phyloP scores from a whole-genome alignment of 768 basidiomycete species.

The Boletus tomentosulus region DNA sequence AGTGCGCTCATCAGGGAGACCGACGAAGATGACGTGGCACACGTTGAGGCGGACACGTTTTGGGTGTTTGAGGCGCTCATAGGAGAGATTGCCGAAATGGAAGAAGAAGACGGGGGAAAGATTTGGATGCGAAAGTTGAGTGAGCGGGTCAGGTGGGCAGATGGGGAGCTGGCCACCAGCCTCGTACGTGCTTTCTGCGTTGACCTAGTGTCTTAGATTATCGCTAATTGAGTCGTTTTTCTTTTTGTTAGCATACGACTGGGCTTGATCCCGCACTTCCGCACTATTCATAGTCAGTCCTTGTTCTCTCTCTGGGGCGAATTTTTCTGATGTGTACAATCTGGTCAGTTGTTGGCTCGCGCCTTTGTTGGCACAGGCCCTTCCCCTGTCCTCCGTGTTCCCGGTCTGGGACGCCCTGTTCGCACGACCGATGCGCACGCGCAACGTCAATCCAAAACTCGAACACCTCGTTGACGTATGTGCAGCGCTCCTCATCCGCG shows the following conservation, averaged over 20 bases:
- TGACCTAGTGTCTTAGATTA: neutral
- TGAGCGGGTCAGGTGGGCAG: slow-evolving; percentile 57
- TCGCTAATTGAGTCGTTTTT: neutral
- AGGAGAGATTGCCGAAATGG: slow-evolving; percentile 70
- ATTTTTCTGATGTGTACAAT: neutral
- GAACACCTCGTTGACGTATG: slow-evolving; percentile 70
- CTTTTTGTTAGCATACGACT: slow-evolving; percentile 44
- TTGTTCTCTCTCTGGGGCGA: neutral
- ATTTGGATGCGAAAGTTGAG: slow-evolving; percentile 63
- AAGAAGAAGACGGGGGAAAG: slow-evolving; percentile 59
- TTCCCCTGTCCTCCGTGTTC: slow-evolving; percentile 59
- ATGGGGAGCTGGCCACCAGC: slow-evolving; percentile 54
- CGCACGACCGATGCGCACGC: slow-evolving; percentile 51
- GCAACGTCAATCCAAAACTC: slow-evolving; percentile 53
- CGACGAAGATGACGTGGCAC: slow-evolving; percentile 54
- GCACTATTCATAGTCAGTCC: slow-evolving; percentile 74
- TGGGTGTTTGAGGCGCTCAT: slow-evolving; percentile 77
- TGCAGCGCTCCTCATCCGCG: slow-evolving; percentile 61
- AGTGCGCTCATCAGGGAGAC: slow-evolving; percentile 58
- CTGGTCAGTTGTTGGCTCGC: slow-evolving; percentile 66
- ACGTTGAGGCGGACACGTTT: slow-evolving; percentile 77
- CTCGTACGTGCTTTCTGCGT: slow-evolving; percentile 40
- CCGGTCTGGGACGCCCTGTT: slow-evolving; percentile 72
- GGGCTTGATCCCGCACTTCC: slow-evolving; percentile 69
- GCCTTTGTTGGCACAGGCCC: slow-evolving; percentile 64